Evolutionary conservation across 805 yeast genomes (phyloP), one percentile per base, ranked within the genome.

Genomic region (Nakazawaea ishiwadae): DNA sequence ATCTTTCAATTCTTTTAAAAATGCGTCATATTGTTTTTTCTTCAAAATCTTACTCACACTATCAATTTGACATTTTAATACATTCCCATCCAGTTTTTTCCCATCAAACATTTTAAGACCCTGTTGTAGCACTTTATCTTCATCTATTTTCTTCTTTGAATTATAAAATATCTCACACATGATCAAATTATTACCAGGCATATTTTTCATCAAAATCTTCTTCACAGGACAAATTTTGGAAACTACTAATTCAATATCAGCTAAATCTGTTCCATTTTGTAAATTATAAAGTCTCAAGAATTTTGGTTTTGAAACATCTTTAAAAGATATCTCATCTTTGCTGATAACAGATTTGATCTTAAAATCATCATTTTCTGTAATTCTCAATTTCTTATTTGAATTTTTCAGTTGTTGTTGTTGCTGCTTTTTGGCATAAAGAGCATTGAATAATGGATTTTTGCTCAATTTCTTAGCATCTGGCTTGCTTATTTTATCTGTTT

Each of bases 81-180:
- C 57, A 37, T 71, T 55, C 11, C 76, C 76, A 50, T 75, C 78
- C 10, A 77, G 77, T n/a, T 59, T 45, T 1, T 69, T 71, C 5
- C 68, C 66, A 44, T 75, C 56, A 26, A 74, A 58, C 29, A 53
- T 45, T 15, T 47, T 45, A 14, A 53, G 52, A 0, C 69, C 69
- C 3, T 39, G 44, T 10, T 53, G 50, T 20, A 73, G 51, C 11
- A 49, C 50, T 0, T 50, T 48, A 2, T 62, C 56, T n/a, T n/a
- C n/a, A n/a, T n/a, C n/a, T n/a, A n/a, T n/a, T n/a, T n/a, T n/a
- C n/a, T n/a, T n/a, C n/a, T n/a, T n/a, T n/a, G n/a, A n/a, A n/a
- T n/a, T n/a, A n/a, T n/a, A n/a, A n/a, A n/a, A n/a, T n/a, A n/a
- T n/a, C n/a, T n/a, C n/a, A n/a, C n/a, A n/a, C n/a, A n/a, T n/a